These are phyloP conservation scores for Sphenostylis stenocarpa DNA, from an alignment of 306 rosid species.

Conservation along the genomic window DNA sequence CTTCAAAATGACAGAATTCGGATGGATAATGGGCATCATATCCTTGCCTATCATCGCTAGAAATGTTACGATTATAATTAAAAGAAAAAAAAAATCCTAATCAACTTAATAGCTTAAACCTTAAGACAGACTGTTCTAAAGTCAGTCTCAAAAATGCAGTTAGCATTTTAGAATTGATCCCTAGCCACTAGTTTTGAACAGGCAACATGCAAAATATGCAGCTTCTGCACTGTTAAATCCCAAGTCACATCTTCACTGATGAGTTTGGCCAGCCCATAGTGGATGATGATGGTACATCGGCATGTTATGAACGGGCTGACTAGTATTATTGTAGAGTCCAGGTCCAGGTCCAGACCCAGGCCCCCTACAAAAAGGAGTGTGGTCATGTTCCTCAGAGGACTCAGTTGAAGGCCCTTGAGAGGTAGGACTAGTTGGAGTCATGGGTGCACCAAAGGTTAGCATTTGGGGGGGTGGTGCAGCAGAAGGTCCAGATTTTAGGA, in stretches of 20 bases:
- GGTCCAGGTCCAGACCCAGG: conserved; percentile 23
- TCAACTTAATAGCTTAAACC: conserved; percentile 25
- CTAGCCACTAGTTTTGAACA: conserved; percentile 44
- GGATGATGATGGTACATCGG: conserved; percentile 68
- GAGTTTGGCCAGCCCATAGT: conserved; percentile 76
- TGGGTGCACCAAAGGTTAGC: conserved; percentile 64
- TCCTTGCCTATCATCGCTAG: conserved; percentile 46
- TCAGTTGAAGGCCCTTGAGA: conserved; percentile 89
- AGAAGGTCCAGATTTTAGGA: conserved; percentile 53
- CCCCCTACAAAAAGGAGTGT: conserved; percentile 57
- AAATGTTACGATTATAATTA: conserved; percentile 27
- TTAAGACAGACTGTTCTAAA: conserved; percentile 45
- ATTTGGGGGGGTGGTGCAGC: conserved; percentile 59
- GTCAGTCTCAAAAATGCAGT: conserved; percentile 43
- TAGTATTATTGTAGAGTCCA: conserved; percentile 55
- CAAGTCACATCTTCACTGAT: conserved; percentile 58
- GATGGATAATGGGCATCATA: conserved; percentile 42
- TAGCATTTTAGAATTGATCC: conserved; percentile 46
- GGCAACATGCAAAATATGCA: conserved; percentile 36
- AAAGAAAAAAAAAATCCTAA: conserved; percentile 29
- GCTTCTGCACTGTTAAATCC: conserved; percentile 38
- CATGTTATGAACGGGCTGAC: conserved; percentile 63
- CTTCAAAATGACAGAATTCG: conserved; percentile 41
- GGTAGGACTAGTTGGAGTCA: conserved; percentile 61
- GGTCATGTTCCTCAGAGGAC: conserved; percentile 80